A percentile compares a stretch with the other conserved stretches of the same genome.
Evolutionary conservation across 2,329 filamentous ascomycete species (phyloP).

Genomic region (Geosmithia flava): DNA sequence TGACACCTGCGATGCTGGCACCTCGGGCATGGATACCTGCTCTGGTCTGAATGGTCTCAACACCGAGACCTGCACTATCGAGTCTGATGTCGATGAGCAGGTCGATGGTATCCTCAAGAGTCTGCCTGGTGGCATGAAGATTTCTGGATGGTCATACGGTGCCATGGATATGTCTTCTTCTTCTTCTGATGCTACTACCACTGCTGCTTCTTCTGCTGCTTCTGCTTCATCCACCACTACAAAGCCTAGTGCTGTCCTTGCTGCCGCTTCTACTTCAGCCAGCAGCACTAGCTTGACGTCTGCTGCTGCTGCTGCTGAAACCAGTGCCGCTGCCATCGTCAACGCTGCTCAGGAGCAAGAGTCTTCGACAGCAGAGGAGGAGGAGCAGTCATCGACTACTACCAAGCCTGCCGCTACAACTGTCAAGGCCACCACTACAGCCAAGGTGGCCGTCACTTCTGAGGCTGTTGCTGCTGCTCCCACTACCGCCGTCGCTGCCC

Average conservation of each 20-base stretch:
- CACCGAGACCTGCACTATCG: conserved; percentile 36
- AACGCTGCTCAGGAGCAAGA: background rate
- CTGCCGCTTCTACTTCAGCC: background rate
- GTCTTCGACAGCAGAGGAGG: background rate
- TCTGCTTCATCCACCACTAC: background rate
- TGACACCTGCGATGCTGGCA: conserved; percentile 50
- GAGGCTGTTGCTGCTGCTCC: conserved; percentile 11
- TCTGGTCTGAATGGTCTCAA: conserved; percentile 43
- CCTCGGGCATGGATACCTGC: conserved; percentile 50
- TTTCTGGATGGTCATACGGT: conserved; percentile 22
- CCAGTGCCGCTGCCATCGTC: conserved; percentile 8
- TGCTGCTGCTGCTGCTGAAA: conserved; percentile 19
- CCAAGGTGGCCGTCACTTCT: conserved; percentile 19
- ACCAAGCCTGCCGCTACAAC: background rate
- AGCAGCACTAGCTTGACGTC: conserved; percentile 17
- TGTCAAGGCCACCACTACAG: background rate
- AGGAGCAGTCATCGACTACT: too few species aligned
- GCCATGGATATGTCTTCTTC: background rate
- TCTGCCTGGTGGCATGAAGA: conserved; percentile 43
- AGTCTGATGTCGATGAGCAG: conserved; percentile 31
- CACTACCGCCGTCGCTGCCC: conserved; percentile 22
- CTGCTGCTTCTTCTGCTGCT: background rate
- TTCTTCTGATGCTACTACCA: background rate
- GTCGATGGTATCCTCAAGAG: conserved; percentile 27
- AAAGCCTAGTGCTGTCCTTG: background rate